Evolutionary conservation across 2,329 filamentous ascomycete species (phyloP), one percentile per base, ranked within the genome.

Genomic region (Monilinia fructicola): DNA sequence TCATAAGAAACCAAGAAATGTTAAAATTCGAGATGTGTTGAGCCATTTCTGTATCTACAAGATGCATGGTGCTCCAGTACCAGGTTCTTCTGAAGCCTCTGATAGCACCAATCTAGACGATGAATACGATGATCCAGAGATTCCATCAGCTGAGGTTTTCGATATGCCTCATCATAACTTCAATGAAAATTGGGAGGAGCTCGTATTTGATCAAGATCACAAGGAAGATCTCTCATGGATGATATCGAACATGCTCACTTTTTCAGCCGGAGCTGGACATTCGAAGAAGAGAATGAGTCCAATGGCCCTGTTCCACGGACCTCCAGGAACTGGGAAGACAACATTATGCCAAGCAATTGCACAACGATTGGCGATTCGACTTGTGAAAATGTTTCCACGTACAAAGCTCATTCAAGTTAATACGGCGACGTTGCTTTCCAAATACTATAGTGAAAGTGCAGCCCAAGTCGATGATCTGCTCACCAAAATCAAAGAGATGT

Each of bases 271-370:
- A 2, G 10, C 64, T 50, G 2, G 54, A 40, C n/a, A 44, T 93
- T 91, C 81, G 92, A 96, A 80, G 96, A 96, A 71, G 93, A 92
- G 79, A 97, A 69, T 78, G 92, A 98, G 79, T 93, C 95, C 62
- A 91, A 92, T 68, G 90, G 94, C 96, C 71, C 79, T 96, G n/a
- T 93, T 96, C 77, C 94, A 96, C 74, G 92, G 92, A n/a, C n/a
- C 62, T 0, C 92, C 92, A 0, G 92, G 92, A 69, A 96, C 92
- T 0, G 93, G 93, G 73, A 96, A 96, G 80, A 96, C 92, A 14
- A 94, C 96, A 88, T 81, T 97, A 74, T 93, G 97, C 78, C 98
- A 97, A 84, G 94, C 93, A 18, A 93, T 99, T 35, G 95, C 95
- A 16, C 81, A 84, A 67, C 83, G 82, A 70, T 75, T 83, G 2